phyloP scores from a whole-genome alignment of 345 rosid species.

The Camelina hispida region DNA sequence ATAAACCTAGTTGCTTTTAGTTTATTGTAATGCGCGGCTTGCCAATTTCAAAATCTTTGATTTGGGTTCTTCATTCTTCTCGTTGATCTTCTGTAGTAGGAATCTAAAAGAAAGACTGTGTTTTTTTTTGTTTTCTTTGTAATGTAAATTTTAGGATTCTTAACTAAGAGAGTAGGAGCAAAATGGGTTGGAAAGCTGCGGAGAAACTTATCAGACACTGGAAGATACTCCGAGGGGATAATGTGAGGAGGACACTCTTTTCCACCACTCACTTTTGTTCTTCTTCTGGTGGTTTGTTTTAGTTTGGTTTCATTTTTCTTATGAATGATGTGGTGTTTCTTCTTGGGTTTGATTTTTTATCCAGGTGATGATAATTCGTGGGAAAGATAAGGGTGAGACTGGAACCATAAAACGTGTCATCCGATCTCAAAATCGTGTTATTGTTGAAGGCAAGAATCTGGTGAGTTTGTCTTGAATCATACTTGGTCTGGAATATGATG shows the following conservation, averaged over 20 bases:
- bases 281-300: constrained; percentile 7
- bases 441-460: constrained; percentile 91
- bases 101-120: not conserved
- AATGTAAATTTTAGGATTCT: constrained; percentile 29
- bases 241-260: constrained; percentile 53
- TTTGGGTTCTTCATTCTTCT: not conserved
- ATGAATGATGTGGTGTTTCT: not conserved
- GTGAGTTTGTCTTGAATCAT: constrained; percentile 43
- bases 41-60: not conserved
- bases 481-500: not conserved
- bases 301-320: constrained; percentile 4
- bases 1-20: not conserved
- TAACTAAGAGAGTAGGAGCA: constrained; percentile 10
- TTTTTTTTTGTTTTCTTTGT: not conserved
- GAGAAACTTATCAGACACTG: constrained; percentile 96
- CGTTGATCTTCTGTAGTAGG: not conserved
- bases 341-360: not conserved
- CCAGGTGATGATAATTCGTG: constrained; percentile 84
- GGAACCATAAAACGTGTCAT: constrained; percentile 76
- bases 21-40: not conserved
- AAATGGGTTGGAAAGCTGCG: constrained; percentile 99
- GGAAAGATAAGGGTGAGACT: constrained; percentile 88
- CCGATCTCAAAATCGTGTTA: constrained; percentile 86
- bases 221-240: constrained; percentile 94
- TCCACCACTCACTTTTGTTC: constrained; percentile 1